Evolutionary conservation across 345 rosid genomes (phyloP), one percentile per base, ranked within the genome.

Genomic region (Diplotaxis tenuifolia): DNA sequence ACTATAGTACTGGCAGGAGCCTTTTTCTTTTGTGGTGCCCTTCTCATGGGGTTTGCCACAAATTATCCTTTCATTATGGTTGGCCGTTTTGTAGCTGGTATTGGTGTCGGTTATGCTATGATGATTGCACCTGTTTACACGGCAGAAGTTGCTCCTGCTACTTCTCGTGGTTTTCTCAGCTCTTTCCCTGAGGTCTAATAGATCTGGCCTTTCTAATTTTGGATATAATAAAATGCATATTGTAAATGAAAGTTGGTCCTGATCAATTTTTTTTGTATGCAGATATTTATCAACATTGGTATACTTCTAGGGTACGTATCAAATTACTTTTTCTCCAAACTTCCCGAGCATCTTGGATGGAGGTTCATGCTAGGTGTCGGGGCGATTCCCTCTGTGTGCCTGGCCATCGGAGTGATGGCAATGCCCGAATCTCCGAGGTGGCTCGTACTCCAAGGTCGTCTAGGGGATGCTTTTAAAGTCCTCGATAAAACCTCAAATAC

Each of bases 31-130:
- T n/a, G n/a, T n/a, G n/a, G n/a, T n/a, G n/a, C n/a, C n/a, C n/a
- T n/a, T n/a, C n/a, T n/a, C n/a, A 90, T 85, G 96, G 96, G 89
- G 1, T 69, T 85, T 3, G 93, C 91, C 7, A 86, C 91, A 36
- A 81, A 85, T 3, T 88, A 78, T 78, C 0, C 55, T 15, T 76
- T 71, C 78, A 87, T 88, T 68, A 73, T 90, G 78, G 80, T 80
- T 0, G 96, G 96, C 5, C 81, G 91, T 25, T 67, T 84, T 2
- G 65, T 90, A 3, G 93, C 93, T 14, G 91, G 96, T 10, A 68
- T 88, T 4, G 93, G 91, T 7, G 91, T 90, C 2, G 93, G 96
- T 19, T 86, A 82, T 72, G 77, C 92, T 18, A 76, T 85, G 29
- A 88, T 85, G 93, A n/a, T n/a, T n/a, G n/a, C n/a, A n/a, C n/a